These are phyloP conservation scores for Xylaria sp. DNA, from an alignment of 2,329 filamentous ascomycete species.

Conservation along the genomic window DNA sequence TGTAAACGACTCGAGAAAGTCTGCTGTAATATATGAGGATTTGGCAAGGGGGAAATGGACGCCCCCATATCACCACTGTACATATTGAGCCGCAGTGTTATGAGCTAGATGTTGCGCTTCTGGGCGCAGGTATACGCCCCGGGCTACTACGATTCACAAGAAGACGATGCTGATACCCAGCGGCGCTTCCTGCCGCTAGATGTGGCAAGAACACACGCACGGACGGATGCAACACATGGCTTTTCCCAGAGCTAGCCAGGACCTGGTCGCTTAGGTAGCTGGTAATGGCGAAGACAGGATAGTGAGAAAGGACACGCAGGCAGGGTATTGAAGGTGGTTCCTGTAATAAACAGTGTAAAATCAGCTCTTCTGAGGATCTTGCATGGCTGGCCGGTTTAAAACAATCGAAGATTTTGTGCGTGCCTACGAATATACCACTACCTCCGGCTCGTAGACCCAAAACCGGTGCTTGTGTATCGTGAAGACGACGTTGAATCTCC, in stretches of 20 bases:
- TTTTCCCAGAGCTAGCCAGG: not conserved
- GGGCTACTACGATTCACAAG: not conserved
- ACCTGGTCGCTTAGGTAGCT: not conserved
- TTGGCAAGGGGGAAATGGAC: slow-evolving; percentile 1
- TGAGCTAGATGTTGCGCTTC: not conserved
- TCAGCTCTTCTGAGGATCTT: not conserved
- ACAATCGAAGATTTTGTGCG: not conserved
- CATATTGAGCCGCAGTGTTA: slow-evolving; percentile 10
- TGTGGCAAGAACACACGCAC: not conserved
- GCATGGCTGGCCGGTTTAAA: not conserved
- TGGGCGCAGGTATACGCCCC: slow-evolving; percentile 4
- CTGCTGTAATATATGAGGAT: slow-evolving; percentile 18
- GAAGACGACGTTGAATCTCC: slow-evolving; percentile 40
- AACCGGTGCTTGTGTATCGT: slow-evolving; percentile 64
- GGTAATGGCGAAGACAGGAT: slow-evolving; percentile 16
- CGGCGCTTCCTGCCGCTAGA: not conserved
- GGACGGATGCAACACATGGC: not conserved
- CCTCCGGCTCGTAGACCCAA: slow-evolving; percentile 56
- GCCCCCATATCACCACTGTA: slow-evolving; percentile 17
- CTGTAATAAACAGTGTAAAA: slow-evolving; percentile 7
- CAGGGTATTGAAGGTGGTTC: not conserved
- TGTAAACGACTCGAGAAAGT: slow-evolving; percentile 27
- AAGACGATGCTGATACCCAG: slow-evolving; percentile 9
- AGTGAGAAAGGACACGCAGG: slow-evolving; percentile 9
- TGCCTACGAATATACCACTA: not conserved